Conservation (phyloP, 345 rosid species). For the Citrus hindsii region DNA sequence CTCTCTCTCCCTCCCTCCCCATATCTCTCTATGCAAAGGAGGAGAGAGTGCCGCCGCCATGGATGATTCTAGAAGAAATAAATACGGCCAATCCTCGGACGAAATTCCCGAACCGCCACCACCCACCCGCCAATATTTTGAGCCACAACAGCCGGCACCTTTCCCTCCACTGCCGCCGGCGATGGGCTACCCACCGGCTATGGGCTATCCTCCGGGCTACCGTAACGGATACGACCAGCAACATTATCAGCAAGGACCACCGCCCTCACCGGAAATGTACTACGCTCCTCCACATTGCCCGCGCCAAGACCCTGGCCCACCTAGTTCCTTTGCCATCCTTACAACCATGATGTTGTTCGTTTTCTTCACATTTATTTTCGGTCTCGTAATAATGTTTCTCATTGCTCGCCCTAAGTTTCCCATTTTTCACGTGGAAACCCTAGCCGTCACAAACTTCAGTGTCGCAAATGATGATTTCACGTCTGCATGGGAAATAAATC, state of each 20-base stretch:
- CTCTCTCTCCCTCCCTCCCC: neutral
- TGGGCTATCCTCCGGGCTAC: conserved; percentile 30
- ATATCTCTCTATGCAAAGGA: neutral
- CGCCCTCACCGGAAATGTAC: conserved; percentile 44
- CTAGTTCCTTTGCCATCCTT: conserved; percentile 26
- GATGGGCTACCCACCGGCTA: conserved; percentile 29
- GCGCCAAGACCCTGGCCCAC: neutral
- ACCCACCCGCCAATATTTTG: neutral
- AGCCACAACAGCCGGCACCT: conserved; percentile 6
- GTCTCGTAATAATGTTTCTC: conserved; percentile 28
- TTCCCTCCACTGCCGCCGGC: conserved; percentile 3
- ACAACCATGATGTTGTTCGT: conserved; percentile 33
- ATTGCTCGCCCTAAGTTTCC: conserved; percentile 33
- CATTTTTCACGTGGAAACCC: conserved; percentile 16
- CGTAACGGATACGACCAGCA: conserved; percentile 3
- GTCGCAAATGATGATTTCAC: conserved; percentile 17
- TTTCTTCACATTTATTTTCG: conserved; percentile 24
- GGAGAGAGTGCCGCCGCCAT: conserved; percentile 6
- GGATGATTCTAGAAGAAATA: conserved; percentile 5
- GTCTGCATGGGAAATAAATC: conserved; percentile 31
- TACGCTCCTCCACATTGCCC: conserved; percentile 22
- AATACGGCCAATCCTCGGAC: neutral
- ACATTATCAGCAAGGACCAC: conserved; percentile 33
- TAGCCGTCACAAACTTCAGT: conserved; percentile 35
- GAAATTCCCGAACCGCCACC: neutral